phyloP scores from a whole-genome alignment of 2,329 filamentous ascomycete genomes.

The Coccinonectria pachysandricola region DNA sequence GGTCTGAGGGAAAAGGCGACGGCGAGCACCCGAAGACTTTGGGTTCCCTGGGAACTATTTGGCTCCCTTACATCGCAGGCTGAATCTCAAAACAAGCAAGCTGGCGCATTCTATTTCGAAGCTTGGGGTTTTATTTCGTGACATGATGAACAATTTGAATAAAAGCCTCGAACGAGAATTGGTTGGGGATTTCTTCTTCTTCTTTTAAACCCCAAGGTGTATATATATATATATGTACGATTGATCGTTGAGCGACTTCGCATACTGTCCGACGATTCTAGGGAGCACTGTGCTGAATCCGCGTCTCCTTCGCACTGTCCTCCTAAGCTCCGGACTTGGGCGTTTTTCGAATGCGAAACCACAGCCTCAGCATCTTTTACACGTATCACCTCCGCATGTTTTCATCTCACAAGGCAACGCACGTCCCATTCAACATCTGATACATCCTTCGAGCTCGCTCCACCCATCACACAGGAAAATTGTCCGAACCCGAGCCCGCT shows the following conservation, averaged over 20 bases:
- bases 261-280: conserved; percentile 6
- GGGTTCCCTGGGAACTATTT: no score
- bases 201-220: no score
- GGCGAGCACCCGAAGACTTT: no score
- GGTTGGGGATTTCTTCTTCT: no score
- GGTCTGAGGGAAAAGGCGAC: no score
- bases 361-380: conserved; percentile 5
- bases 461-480: no score
- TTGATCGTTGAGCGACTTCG: conserved; percentile 11
- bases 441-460: no score
- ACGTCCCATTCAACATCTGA: conserved; percentile 2
- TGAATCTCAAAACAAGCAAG: no score
- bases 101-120: conserved; percentile 7
- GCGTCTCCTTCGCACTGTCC: conserved; percentile 12
- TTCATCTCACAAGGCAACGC: conserved; percentile 1
- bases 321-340: conserved; percentile 14
- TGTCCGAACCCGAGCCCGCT: no score
- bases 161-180: conserved; percentile 3
- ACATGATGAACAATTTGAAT: conserved; percentile 2
- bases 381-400: conserved; percentile 4
- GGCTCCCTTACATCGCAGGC: no score
- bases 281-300: conserved; percentile 9
- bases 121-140: conserved; percentile 13
- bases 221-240: no score
- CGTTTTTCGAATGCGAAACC: conserved; percentile 13